phyloP scores from a whole-genome alignment of 768 basidiomycete genomes.

The Mycena sanguinolenta region DNA sequence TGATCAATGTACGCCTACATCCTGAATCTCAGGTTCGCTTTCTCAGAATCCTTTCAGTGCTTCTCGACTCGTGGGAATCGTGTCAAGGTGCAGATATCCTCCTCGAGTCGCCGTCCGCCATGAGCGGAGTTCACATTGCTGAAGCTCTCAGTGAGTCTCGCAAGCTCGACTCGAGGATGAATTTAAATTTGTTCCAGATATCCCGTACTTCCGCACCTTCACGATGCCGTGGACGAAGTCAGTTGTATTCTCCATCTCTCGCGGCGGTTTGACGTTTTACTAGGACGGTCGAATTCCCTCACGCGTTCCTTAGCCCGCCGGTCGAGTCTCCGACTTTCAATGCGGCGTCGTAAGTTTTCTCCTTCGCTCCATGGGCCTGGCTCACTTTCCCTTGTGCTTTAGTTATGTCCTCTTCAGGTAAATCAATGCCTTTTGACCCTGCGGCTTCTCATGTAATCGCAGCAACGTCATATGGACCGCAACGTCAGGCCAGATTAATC shows the following conservation, averaged over 20 bases:
- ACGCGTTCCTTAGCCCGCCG: slow-evolving; percentile 73
- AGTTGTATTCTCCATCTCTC: slow-evolving; percentile 41
- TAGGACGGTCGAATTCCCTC: slow-evolving; percentile 73
- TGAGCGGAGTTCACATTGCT: slow-evolving; percentile 81
- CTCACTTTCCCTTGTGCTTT: background rate
- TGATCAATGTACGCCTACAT: slow-evolving; percentile 63
- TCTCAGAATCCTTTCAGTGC: slow-evolving; percentile 52
- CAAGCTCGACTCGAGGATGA: background rate
- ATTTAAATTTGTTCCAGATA: slow-evolving; percentile 49
- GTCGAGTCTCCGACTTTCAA: slow-evolving; percentile 76
- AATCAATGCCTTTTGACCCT: slow-evolving; percentile 28
- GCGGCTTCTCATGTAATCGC: background rate
- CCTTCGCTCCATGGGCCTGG: background rate
- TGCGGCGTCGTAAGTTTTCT: slow-evolving; percentile 59
- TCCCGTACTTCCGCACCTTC: slow-evolving; percentile 76
- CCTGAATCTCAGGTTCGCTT: background rate
- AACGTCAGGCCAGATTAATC: slow-evolving; percentile 74
- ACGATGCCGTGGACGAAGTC: slow-evolving; percentile 47
- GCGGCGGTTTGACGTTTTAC: slow-evolving; percentile 70
- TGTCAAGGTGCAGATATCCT: slow-evolving; percentile 77
- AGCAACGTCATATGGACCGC: slow-evolving; percentile 77
- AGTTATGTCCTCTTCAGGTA: slow-evolving; percentile 74
- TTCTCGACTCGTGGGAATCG: slow-evolving; percentile 71
- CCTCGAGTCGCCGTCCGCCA: slow-evolving; percentile 75
- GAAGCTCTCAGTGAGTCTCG: slow-evolving; percentile 66